A percentile compares a stretch with the other conserved stretches of the same genome.
phyloP scores from a whole-genome alignment of 768 basidiomycete genomes.

The Mycena epipterygia region DNA sequence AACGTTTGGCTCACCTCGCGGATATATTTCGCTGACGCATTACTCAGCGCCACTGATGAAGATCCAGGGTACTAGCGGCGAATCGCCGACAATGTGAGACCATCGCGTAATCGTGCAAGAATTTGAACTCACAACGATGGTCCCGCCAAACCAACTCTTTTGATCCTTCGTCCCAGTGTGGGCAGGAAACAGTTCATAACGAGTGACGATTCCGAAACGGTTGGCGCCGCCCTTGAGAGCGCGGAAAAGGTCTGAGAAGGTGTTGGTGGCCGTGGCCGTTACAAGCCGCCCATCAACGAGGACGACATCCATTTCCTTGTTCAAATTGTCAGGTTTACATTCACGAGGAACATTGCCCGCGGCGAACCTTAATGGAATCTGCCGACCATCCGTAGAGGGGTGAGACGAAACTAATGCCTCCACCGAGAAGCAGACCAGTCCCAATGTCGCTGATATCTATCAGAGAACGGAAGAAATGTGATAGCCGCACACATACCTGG shows the following conservation, averaged over 20 bases:
- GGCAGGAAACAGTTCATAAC: slow-evolving; percentile 54
- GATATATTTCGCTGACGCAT: slow-evolving; percentile 52
- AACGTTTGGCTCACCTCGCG: no score
- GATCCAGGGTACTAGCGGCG: slow-evolving; percentile 40
- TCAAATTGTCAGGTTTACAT: no score
- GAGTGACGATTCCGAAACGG: slow-evolving; percentile 60
- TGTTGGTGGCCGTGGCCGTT: slow-evolving; percentile 55
- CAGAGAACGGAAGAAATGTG: not conserved
- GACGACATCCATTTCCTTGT: slow-evolving; percentile 59
- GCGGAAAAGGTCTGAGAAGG: slow-evolving; percentile 57
- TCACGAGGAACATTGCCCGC: no score
- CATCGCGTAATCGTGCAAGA: not conserved
- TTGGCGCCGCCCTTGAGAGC: slow-evolving; percentile 60
- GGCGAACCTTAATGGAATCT: slow-evolving; percentile 50
- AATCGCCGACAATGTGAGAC: not conserved
- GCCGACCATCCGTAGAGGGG: slow-evolving; percentile 55
- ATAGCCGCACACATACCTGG: not conserved
- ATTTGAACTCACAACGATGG: slow-evolving; percentile 47
- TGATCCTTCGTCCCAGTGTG: slow-evolving; percentile 54
- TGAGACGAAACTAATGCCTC: slow-evolving; percentile 55
- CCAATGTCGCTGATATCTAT: slow-evolving; percentile 48
- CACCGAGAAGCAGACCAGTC: slow-evolving; percentile 61
- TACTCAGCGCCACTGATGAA: slow-evolving; percentile 49
- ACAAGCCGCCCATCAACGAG: slow-evolving; percentile 55
- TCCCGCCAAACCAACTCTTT: slow-evolving; percentile 56